These are phyloP conservation scores for Galerina marginata DNA, from an alignment of 768 basidiomycete species.

Conservation along the genomic window DNA sequence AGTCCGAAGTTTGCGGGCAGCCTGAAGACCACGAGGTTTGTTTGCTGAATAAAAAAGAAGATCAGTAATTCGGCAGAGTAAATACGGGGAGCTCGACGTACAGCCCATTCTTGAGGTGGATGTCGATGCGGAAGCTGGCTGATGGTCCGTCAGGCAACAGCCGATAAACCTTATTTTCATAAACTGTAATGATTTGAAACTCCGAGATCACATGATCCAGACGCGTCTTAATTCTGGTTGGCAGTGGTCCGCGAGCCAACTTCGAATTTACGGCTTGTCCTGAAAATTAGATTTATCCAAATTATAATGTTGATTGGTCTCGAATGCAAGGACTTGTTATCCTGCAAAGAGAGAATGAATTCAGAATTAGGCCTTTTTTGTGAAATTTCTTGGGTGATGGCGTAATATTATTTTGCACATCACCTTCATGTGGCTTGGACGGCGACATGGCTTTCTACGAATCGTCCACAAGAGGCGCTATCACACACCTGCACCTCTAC, in stretches of 20 bases:
- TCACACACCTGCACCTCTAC: constrained; percentile 28
- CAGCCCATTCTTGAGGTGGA: constrained; percentile 83
- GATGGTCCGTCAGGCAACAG: constrained; percentile 35
- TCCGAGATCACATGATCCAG: constrained; percentile 27
- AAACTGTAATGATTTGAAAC: constrained; percentile 44
- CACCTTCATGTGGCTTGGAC: constrained; percentile 25
- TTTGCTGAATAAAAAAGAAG: constrained; percentile 62
- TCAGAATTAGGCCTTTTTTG: too few species aligned
- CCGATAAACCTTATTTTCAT: constrained; percentile 51
- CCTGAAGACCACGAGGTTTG: constrained; percentile 99
- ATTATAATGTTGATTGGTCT: too few species aligned
- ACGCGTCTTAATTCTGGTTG: not conserved
- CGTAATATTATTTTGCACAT: constrained; percentile 8
- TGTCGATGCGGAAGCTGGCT: constrained; percentile 46
- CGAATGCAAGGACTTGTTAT: too few species aligned
- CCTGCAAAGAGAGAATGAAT: too few species aligned
- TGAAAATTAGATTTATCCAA: too few species aligned
- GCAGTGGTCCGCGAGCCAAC: too few species aligned
- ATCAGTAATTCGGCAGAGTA: constrained; percentile 17
- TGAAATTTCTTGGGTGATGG: too few species aligned
- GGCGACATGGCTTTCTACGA: constrained; percentile 11
- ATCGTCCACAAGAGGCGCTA: constrained; percentile 12
- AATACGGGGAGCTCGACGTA: constrained; percentile 49
- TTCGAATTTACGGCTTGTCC: too few species aligned
- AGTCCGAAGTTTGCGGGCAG: constrained; percentile 96